Base-by-base conservation (phyloP, 805 yeast genomes). In the Suhomyces emberorum region DNA sequence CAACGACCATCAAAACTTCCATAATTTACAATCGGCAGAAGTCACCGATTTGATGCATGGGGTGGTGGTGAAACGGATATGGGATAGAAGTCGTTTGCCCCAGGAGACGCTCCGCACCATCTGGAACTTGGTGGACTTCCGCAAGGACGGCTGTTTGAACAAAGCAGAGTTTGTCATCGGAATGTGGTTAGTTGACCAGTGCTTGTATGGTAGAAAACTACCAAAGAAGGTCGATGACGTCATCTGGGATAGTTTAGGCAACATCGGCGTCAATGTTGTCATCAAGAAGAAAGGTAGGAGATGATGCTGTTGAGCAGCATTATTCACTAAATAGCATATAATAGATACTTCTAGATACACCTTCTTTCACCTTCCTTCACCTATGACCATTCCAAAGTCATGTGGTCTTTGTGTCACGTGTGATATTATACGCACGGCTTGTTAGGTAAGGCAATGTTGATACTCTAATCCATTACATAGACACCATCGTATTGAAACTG, bases 181-280 rank as follows among this genome's bases (percentile, higher is more conserved):
- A 0, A 89, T 86, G 84, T 93, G 98, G 98, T 61, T 89, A 4
- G 89, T 93, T 2, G 99, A 93, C 58, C 98, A 93, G 61, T 86
- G 96, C 54, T 68, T 93, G 10, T 93, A 91, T 55, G 98, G 98
- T 0, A 70, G 95, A 26, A 93, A 93, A 56, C 63, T 93, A 32
- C 98, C 98, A 0, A 72, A 76, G 41, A 61, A 61, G 25, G 76
- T 93, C 4, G 79, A 75, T 27, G 76, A 74, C 4, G 73, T 70
- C 19, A 79, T 91, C 1, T 93, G 98, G 98, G 74, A 76, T 28
- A 84, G 95, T 57, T 84, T 85, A 9, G 73, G 73, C 24, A 66
- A 64, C 28, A 59, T 73, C 9, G 77, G 77, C 2, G 46, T 67
- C 4, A 61, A 52, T 43, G 65, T 52, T 34, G 66, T 57, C 1